Percentiles rank a stretch among this genome's conserved stretches.
Conservation (phyloP, 805 yeast genomes). For the Zygoascus flipseniorum region DNA sequence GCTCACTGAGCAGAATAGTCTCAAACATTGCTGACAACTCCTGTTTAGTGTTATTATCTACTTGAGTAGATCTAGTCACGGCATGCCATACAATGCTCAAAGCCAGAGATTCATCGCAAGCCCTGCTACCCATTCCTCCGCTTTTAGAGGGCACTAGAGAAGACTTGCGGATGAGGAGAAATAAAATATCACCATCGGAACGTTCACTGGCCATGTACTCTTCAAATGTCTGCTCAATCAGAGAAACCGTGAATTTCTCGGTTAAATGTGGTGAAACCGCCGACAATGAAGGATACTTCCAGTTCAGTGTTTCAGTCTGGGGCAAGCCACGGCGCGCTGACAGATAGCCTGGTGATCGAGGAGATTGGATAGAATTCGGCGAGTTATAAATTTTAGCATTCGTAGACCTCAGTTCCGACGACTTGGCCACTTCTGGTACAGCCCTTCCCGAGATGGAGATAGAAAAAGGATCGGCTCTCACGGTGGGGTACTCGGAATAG, state of each 20-base stretch:
- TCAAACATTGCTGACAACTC: neutral
- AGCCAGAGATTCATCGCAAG: neutral
- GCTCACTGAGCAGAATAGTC: neutral
- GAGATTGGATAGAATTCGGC: neutral
- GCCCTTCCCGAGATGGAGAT: neutral
- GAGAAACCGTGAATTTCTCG: neutral
- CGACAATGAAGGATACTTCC: neutral
- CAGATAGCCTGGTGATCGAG: neutral
- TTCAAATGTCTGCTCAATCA: neutral
- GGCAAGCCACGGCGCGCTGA: neutral
- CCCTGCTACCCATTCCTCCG: neutral
- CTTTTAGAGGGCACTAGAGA: neutral
- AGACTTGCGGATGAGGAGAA: neutral
- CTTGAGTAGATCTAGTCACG: neutral
- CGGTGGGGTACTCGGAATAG: constrained; percentile 1
- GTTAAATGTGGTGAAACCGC: neutral
- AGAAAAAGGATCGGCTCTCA: neutral
- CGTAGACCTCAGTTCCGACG: neutral
- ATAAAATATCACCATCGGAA: neutral
- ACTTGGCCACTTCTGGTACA: neutral
- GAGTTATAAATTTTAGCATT: neutral
- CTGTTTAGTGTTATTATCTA: neutral
- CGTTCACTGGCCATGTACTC: neutral
- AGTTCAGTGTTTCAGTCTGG: neutral
- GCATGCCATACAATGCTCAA: neutral